Conservation (phyloP, 192 early-diverging fungal species). For the Mortierella alpina region DNA sequence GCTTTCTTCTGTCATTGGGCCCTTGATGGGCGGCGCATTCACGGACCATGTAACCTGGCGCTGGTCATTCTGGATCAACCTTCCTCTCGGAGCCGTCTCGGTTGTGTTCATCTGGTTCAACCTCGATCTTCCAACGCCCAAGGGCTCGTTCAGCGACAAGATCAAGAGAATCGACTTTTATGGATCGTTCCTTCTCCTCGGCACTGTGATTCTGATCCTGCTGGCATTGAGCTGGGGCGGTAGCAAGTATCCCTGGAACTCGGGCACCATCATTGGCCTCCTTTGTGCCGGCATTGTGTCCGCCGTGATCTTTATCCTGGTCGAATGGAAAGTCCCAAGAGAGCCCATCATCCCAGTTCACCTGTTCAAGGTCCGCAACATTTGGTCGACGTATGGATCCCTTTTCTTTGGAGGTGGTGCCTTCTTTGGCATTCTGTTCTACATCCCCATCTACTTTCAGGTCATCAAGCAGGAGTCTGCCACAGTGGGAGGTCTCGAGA, state of each 20-base stretch:
- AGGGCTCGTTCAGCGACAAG: constrained; percentile 59
- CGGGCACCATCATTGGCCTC: constrained; percentile 62
- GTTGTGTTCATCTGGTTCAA: constrained; percentile 51
- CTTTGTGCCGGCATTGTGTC: constrained; percentile 67
- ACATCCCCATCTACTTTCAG: constrained; percentile 78
- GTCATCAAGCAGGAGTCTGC: constrained; percentile 64
- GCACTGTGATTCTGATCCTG: constrained; percentile 60
- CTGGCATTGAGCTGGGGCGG: constrained; percentile 74
- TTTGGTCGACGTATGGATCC: constrained; percentile 46
- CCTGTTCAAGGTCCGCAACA: constrained; percentile 66
- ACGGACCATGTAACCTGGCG: constrained; percentile 72
- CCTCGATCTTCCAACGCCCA: constrained; percentile 58
- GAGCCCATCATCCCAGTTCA: constrained; percentile 77
- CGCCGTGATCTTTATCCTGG: constrained; percentile 63
- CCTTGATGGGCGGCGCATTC: constrained; percentile 74
- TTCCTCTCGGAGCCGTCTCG: constrained; percentile 53
- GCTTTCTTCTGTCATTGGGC: constrained; percentile 70
- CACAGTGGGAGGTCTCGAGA: constrained; percentile 74
- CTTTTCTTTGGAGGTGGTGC: constrained; percentile 52
- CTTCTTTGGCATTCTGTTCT: constrained; percentile 71
- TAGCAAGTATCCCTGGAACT: constrained; percentile 67
- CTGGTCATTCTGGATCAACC: constrained; percentile 74
- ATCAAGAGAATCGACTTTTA: constrained; percentile 69
- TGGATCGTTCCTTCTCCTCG: constrained; percentile 65
- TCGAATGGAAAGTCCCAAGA: constrained; percentile 72